Evolutionary conservation across 2,329 filamentous ascomycete genomes (phyloP), one percentile per base, ranked within the genome.

Genomic region (Monilinia vaccinii-corymbosi): DNA sequence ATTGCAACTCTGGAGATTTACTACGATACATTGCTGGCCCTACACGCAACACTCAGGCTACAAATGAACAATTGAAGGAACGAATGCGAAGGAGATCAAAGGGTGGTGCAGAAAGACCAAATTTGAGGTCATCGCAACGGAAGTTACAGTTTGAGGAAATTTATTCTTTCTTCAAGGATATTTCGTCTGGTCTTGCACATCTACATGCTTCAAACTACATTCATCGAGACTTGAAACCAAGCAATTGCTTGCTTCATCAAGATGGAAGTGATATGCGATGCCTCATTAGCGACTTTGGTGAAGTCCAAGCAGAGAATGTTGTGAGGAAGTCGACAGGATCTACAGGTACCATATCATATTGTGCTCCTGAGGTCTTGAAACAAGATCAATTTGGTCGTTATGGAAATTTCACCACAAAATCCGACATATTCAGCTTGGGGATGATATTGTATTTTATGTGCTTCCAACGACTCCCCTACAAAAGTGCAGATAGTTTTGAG

Each of bases 401-500:
- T 67, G 91, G 89, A 9, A 96, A 97, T 71, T 99, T 99, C 69
- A 96, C 91, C 0, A 92, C 90, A 31, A 99, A 97, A 71, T 97
- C 92, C 0, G 94, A 99, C 70, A 88, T 99, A n/a, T 99, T 99
- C 73, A 97, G 92, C 1, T 78, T 99, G 0, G 94, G 94, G 52
- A 97, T 99, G 93, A 97, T 97, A 60, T 80, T 99, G 4, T 96
- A 97, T 73, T 99, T 99, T 71, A 88, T 99, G 80, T 99, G 94
- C 72, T 99, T 99, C 71, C 90, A 88, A 1, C 82, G 87, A 50
- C 79, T 99, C 13, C 94, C 94, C 0, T 99, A 97, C 71, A 79
- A 76, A 28, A 89, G 87, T 67, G 90, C 92, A 56, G 93, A 97
- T 70, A 81, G 87, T 4, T 79, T 95, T 25, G 84, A 96, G 62